Conservation (phyloP, 805 yeast genomes). For the Suhomyces emberorum region DNA sequence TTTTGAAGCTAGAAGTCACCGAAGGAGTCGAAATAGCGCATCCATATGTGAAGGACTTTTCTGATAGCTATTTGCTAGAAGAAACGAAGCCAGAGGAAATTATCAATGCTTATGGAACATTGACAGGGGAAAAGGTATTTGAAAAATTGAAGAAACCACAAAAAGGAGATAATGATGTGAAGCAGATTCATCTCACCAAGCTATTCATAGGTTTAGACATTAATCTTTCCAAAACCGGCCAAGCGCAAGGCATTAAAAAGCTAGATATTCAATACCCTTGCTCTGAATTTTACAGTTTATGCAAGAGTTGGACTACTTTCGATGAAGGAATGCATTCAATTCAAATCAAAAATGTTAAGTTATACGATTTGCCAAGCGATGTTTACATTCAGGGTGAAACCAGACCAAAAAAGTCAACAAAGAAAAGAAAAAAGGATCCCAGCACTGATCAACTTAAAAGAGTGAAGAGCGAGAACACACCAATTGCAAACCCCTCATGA, state of each 20-base stretch:
- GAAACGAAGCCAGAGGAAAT: conserved; percentile 47
- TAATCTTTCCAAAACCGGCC: conserved; percentile 28
- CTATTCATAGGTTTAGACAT: conserved; percentile 77
- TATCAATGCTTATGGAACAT: conserved; percentile 61
- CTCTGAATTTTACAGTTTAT: conserved; percentile 77
- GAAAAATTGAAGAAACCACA: conserved; percentile 8
- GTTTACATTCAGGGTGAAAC: conserved; percentile 76
- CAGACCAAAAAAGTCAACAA: conserved; percentile 61
- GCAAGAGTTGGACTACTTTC: conserved; percentile 70
- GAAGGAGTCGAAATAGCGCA: conserved; percentile 81
- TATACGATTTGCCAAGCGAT: conserved; percentile 78
- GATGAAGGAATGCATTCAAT: conserved; percentile 59
- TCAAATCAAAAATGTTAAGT: conserved; percentile 67
- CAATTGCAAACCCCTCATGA: background rate
- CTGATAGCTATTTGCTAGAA: conserved; percentile 38
- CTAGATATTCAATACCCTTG: conserved; percentile 89
- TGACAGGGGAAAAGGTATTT: conserved; percentile 48
- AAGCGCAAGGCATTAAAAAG: conserved; percentile 53
- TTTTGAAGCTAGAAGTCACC: conserved; percentile 75
- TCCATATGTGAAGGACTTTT: conserved; percentile 81
- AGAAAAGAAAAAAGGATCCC: conserved; percentile 28
- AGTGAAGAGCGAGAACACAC: conserved; percentile 19
- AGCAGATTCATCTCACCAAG: conserved; percentile 60
- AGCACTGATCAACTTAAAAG: conserved; percentile 17
- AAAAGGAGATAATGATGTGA: conserved; percentile 21